Base-by-base conservation (phyloP, 495 filamentous ascomycete genomes). In the Neurospora sp. region DNA sequence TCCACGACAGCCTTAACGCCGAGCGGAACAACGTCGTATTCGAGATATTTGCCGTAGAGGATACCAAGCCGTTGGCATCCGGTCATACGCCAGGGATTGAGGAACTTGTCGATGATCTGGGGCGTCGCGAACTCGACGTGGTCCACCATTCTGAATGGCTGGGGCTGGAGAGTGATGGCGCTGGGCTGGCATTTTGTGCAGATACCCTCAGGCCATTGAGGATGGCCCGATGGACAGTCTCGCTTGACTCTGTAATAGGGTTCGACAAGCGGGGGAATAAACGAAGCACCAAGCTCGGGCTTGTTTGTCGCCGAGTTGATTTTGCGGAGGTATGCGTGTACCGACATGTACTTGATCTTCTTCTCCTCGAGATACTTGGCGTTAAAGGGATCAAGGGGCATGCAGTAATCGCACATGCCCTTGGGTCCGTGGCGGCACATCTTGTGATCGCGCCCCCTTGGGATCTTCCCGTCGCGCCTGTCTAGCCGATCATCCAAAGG, bases 361-460 rank as follows among this genome's bases (percentile, higher is more conserved):
- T 93, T 96, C 77, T 98, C 94, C 3, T 89, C 87, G 22, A 99
- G 87, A 76, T 98, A 96, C 69, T 91, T 89, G 35, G 89, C 78
- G 79, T 95, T 91, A 82, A 97, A 99, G 14, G 96, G 96, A 79
- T 99, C 96, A 40, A 99, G 84, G 1, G 96, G 96, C 93, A 95
- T 97, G 86, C 96, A 99, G 82, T 98, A 97, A 82, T 99, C 96
- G 81, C 96, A 99, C 96, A 98, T 98, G 75, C 96, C 96, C 81
- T 96, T 97, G 27, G 91, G 89, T 8, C 95, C 94, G 81, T 99
- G 96, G 76, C 91, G 91, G 84, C 96, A 99, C 92, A 99, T 94
- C 78, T 93, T 94, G 48, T 81, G 79, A 77, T 98, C 96, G 45
- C 86, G 85, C 45, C 83, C 84, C 69, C 96, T 86, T 41, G 89